Conservation (phyloP, 2,329 filamentous ascomycete genomes). For the Phialophora verrucosa region DNA sequence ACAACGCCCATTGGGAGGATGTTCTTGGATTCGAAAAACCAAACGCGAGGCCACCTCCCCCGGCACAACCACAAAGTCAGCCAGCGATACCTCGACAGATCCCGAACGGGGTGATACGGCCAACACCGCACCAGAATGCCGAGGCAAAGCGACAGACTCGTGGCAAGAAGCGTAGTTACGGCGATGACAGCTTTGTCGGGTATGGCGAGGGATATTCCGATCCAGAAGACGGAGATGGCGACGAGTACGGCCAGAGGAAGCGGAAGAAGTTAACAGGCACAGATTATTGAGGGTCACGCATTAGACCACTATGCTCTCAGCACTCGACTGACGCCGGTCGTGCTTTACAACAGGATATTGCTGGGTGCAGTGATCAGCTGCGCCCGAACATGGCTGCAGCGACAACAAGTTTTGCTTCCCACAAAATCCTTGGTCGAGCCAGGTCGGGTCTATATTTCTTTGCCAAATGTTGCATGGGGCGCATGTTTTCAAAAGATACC, state of each 20-base stretch:
- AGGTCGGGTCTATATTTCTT: constrained; percentile 5
- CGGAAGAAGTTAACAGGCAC: constrained; percentile 25
- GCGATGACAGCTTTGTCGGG: constrained; percentile 58
- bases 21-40: constrained; percentile 55
- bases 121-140: constrained; percentile 38
- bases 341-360: neutral
- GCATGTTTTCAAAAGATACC: constrained; percentile 28
- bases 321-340: constrained; percentile 15
- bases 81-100: constrained; percentile 39
- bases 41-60: constrained; percentile 39
- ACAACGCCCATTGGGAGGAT: constrained; percentile 57
- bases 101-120: constrained; percentile 34
- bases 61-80: neutral
- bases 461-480: constrained; percentile 15
- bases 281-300: constrained; percentile 11
- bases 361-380: neutral
- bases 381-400: neutral
- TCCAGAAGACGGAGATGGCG: constrained; percentile 54
- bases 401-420: neutral
- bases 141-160: constrained; percentile 53
- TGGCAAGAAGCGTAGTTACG: constrained; percentile 57
- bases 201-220: constrained; percentile 59
- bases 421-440: neutral
- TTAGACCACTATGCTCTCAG: neutral
- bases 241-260: constrained; percentile 33